phyloP scores from a whole-genome alignment of 352 stramenopile species.

The Pythium folliculosum region DNA sequence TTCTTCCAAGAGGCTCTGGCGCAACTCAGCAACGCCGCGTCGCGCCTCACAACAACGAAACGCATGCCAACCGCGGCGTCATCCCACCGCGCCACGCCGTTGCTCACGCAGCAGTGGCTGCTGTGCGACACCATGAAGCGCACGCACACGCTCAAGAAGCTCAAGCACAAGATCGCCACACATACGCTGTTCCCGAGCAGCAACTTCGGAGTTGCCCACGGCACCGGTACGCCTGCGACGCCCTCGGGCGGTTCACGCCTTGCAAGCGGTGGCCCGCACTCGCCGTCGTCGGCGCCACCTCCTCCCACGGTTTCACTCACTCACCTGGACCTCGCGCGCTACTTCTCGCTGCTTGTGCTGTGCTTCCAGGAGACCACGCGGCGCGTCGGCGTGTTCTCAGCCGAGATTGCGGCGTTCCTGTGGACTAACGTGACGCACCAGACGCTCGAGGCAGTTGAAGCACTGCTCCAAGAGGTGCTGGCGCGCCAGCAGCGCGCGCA shows the following conservation, averaged over 20 bases:
- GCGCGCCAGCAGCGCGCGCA: conserved; percentile 10
- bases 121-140: conserved; percentile 5
- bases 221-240: background rate
- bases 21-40: conserved; percentile 7
- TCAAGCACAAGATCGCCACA: conserved; percentile 23
- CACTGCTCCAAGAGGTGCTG: conserved; percentile 19
- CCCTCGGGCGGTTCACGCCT: background rate
- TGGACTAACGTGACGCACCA: conserved; percentile 36
- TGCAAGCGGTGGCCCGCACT: background rate
- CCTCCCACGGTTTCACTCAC: background rate
- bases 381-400: conserved; percentile 35
- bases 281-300: background rate
- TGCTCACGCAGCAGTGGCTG: conserved; percentile 26
- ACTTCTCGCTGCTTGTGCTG: conserved; percentile 38
- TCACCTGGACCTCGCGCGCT: conserved; percentile 8
- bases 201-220: background rate
- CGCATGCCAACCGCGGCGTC: background rate
- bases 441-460: conserved; percentile 15
- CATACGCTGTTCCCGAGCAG: conserved; percentile 2
- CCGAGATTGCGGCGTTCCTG: conserved; percentile 36
- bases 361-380: conserved; percentile 45
- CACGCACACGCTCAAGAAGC: conserved; percentile 16
- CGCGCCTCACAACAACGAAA: background rate
- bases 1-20: conserved; percentile 33
- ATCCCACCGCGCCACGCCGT: background rate